Evolutionary conservation across 2,329 filamentous ascomycete genomes (phyloP), one percentile per base, ranked within the genome.

Genomic region (Truncatella angustata): DNA sequence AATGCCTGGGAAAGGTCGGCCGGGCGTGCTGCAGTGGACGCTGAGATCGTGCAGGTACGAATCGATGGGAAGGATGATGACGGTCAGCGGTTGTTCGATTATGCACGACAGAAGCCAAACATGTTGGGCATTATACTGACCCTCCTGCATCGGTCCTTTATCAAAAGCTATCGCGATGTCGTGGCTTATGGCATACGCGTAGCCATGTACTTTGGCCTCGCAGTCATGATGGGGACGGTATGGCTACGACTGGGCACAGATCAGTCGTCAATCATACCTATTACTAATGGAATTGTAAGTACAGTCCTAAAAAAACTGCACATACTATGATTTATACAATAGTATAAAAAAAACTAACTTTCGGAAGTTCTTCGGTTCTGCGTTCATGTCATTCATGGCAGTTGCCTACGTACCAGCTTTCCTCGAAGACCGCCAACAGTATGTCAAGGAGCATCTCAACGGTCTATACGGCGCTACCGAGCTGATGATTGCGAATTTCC

Each of bases 201-300:
- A 37, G 86, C 81, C 36, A 95, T 58, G 90, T 94, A 95, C 68
- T 76, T 86, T 54, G 83, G 83, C 1, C 76, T 95, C 14, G 90
- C 90, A 1, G 82, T 94, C 60, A 86, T 94, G 81, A 91, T 93
- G 86, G 90, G 91, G 4, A 95, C 91, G 0, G 88, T 95, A 11
- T 96, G 89, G 86, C 73, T 95, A 12, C 83, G 90, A 5, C 76
- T 96, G 3, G 72, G 78, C 4, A 77, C 86, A 0, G 73, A 77
- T 0, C 90, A 95, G 65, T 73, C 78, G 51, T 87, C 87, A 53
- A 93, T 96, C 59, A 86, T 90, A 61, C 84, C 90, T 0, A 88
- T 90, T 61, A 90, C 85, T 68, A 96, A 95, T 66, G 88, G 89
- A 44, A 88, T 95, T 57, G 78, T 77, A 61, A 63, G 75, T 32